A percentile compares a stretch with the other conserved stretches of the same genome.
Conservation (phyloP, 2,329 filamentous ascomycete species). For the Parasarocladium wereldwijsianum region DNA sequence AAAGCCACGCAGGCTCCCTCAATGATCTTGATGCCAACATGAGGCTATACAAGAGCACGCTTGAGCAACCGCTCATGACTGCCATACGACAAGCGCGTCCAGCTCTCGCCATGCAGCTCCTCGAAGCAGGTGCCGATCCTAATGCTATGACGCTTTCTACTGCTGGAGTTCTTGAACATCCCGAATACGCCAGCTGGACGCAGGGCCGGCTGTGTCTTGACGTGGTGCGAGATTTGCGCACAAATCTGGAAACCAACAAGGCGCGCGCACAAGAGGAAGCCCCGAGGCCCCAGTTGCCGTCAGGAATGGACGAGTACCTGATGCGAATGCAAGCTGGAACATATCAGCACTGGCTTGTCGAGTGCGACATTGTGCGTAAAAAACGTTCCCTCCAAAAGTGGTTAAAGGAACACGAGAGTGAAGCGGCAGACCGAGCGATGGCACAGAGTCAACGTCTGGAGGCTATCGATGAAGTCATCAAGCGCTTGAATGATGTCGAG, state of each 20-base stretch:
- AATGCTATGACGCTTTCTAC: constrained; percentile 38
- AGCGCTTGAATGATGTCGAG: constrained; percentile 40
- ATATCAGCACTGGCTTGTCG: constrained; percentile 44
- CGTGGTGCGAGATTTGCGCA: constrained; percentile 36
- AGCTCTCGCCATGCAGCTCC: constrained; percentile 38
- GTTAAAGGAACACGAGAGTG: constrained; percentile 15
- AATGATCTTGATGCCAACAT: constrained; percentile 32
- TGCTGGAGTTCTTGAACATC: constrained; percentile 18
- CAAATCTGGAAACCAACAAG: constrained; percentile 27
- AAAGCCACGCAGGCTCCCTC: constrained; percentile 17
- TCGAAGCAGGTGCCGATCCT: constrained; percentile 50
- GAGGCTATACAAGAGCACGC: constrained; percentile 25
- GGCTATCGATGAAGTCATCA: constrained; percentile 35
- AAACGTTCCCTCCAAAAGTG: constrained; percentile 17
- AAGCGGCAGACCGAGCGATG: constrained; percentile 6
- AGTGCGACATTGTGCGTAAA: constrained; percentile 19
- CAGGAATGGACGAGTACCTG: constrained; percentile 37
- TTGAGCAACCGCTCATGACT: constrained; percentile 51
- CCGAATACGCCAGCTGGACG: too few species aligned
- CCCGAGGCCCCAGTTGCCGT: constrained; percentile 13
- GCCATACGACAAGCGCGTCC: constrained; percentile 33
- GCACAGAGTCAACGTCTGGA: constrained; percentile 34
- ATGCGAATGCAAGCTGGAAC: constrained; percentile 31
- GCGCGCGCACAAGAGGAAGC: constrained; percentile 5
- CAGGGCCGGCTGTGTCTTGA: constrained; percentile 43